Base-by-base conservation (phyloP, 768 basidiomycete genomes). In the Tephrocybe sp. region DNA sequence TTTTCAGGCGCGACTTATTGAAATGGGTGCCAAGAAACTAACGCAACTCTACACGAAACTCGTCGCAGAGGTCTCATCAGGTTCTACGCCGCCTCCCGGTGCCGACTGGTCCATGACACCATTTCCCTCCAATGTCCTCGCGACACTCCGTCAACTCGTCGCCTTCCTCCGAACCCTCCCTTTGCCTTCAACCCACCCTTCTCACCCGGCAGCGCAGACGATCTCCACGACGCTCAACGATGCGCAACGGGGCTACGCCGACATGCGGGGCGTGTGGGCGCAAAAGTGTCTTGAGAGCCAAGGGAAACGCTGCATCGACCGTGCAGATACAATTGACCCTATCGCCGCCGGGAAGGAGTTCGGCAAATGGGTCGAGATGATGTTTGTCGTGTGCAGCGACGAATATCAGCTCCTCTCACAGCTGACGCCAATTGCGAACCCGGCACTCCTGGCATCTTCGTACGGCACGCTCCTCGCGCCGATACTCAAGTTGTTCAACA, bases 61-160 rank as follows among this genome's bases (percentile, higher is more conserved):
- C 26, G 88, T 91, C n/a, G 90, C 91, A 2, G 90, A 91, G 68
- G 87, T 83, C 21, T 92, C 88, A 1, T 86, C 89, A 3, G 89
- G 89, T 24, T 74, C 78, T n/a, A 83, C 85, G 4, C 84, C 82
- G 0, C 73, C 76, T 33, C 79, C 84, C 12, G 83, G 82, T 14
- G 65, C 82, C 0, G 80, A 85, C 24, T 80, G 81, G 43, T 68
- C 74, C 21, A 73, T 76, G 36, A 67, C 73, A 5, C 77, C 80
- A 0, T 86, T 88, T 62, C 80, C 84, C 0, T 68, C 78, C 0
- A 69, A 74, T 4, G 65, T 86, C 8, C 72, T 83, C 14, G 65
- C 70, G 8, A 76, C 76, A 1, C 74, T 93, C 26, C 68, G 71
- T 10, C 86, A 88, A 2, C 73, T 93, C 37, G 84, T 92, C 25